Base-by-base conservation (phyloP, 2,329 filamentous ascomycete genomes). In the Alternaria infectoria region DNA sequence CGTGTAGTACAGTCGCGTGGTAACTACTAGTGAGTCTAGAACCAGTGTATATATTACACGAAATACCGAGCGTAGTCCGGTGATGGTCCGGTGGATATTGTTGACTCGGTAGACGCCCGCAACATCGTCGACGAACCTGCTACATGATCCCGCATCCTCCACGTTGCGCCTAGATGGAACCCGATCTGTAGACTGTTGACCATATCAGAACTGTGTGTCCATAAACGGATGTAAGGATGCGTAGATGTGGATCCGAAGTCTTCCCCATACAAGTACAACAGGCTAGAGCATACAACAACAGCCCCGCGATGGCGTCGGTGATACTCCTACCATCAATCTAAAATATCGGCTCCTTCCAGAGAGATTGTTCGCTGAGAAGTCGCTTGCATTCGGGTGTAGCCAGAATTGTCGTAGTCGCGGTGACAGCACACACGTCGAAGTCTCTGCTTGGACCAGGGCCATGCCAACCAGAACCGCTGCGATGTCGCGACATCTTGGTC, bases 61-160 rank as follows among this genome's bases (percentile, higher is more conserved):
- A 49, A 56, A 50, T 50, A 49, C 58, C 58, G 58, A 26, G 47
- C 6, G 47, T 49, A 32, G 25, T 40, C 49, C 28, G 49, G 30
- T 40, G 49, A 40, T 52, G 49, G 30, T 25, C 44, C 50, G 44
- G 52, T 60, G 23, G 44, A 49, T 49, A 49, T 60, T 56, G 43
- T 32, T 36, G 13, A 56, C 36, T 52, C 30, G 49, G 52, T 45
- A 43, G 30, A 25, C 21, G 36, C 17, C 50, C n/a, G 28, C 13
- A 11, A 32, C 21, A 19, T 50, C 43, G 28, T 44, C 25, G 52
- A 43, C 23, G 21, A 32, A 11, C 12, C 30, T 60, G 43, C 23
- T 19, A 9, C 36, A 36, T 36, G 30, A n/a, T 25, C 30, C 49
- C 12, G 19, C 19, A 2, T n/a, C 13, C 19, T 36, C 3, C 19